Base-by-base conservation (phyloP, 1,139 yeast genomes). In the Pichia sp. region DNA sequence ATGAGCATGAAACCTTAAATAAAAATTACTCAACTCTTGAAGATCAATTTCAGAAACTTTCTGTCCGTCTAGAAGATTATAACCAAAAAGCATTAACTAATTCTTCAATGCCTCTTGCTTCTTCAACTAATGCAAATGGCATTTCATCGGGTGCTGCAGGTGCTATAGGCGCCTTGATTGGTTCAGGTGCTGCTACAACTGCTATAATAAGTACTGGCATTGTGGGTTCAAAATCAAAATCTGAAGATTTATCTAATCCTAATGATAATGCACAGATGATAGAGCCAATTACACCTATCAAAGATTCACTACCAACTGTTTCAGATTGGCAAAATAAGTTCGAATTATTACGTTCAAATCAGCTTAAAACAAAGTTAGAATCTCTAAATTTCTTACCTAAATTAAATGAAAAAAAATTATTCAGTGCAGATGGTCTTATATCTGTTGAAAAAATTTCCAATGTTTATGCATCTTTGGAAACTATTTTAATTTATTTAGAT, bases 391-490 rank as follows among this genome's bases (percentile, higher is more conserved):
- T 27, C 6, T 34, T 41, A 22, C 45, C 42, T 8, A 28, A 30
- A 25, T 27, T 27, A 8, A 33, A 36, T 10, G 37, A 44, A 34
- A 29, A 44, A 22, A 33, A 35, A 9, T 25, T 45, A 3, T 51
- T 51, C 36, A 42, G 43, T 40, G 28, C 42, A 8, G 35, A 39
- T 34, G 83, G 83, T 2, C 56, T 69, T 30, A 63, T 80, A 33
- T 69, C 82, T 4, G 55, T 71, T 39, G 62, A 66, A 37, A 59
- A 68, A 31, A 70, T 78, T 2, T 62, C 76, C 6, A 70, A 69
- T 35, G 67, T 78, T 35, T 74, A 73, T 51, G 62, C 78, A 2
- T 62, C 72, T 32, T 60, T 76, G 11, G 82, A 78, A 46, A 57
- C 74, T 0, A 67, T 76, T 45, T 54, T 73, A 10, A 48, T 59